Percentiles rank a stretch among this genome's conserved stretches.
Conservation (phyloP, 148 eudicot species). For the Suaeda aralocaspica region DNA sequence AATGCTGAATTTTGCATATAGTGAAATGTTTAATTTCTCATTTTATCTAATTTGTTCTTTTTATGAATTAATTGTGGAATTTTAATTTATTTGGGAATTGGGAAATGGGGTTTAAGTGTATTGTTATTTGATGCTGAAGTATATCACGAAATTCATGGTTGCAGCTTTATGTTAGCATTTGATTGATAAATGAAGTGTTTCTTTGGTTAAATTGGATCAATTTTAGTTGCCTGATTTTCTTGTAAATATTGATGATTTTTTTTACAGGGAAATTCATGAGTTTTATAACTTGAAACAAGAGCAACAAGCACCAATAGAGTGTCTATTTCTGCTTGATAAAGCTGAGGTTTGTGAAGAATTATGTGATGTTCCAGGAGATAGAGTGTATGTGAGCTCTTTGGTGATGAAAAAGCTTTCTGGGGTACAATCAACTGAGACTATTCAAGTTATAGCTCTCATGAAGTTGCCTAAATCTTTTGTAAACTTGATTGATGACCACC, state of each 20-base stretch:
- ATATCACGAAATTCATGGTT: neutral
- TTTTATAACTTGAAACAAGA: slow-evolving; percentile 38
- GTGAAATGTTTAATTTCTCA: slow-evolving; percentile 6
- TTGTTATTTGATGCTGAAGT: neutral
- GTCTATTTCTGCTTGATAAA: slow-evolving; percentile 65
- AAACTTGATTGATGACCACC: slow-evolving; percentile 35
- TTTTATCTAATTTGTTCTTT: slow-evolving; percentile 1
- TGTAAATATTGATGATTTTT: slow-evolving; percentile 2
- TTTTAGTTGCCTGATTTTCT: slow-evolving; percentile 1
- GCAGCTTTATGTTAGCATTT: neutral
- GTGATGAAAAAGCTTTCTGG: slow-evolving; percentile 89
- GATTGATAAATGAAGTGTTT: neutral
- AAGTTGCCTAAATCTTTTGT: slow-evolving; percentile 60
- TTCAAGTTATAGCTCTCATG: slow-evolving; percentile 69
- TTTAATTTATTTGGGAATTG: neutral
- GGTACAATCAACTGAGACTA: slow-evolving; percentile 72
- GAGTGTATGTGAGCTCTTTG: slow-evolving; percentile 51
- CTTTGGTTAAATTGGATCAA: neutral
- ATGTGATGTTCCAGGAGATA: slow-evolving; percentile 33
- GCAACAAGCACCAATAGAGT: slow-evolving; percentile 35
- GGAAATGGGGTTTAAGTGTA: neutral
- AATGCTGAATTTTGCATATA: neutral
- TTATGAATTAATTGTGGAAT: slow-evolving; percentile 1
- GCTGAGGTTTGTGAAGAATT: slow-evolving; percentile 51
- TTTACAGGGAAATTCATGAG: slow-evolving; percentile 66